Base-by-base conservation (phyloP, 306 rosid genomes). In the Quercus engelmannii region DNA sequence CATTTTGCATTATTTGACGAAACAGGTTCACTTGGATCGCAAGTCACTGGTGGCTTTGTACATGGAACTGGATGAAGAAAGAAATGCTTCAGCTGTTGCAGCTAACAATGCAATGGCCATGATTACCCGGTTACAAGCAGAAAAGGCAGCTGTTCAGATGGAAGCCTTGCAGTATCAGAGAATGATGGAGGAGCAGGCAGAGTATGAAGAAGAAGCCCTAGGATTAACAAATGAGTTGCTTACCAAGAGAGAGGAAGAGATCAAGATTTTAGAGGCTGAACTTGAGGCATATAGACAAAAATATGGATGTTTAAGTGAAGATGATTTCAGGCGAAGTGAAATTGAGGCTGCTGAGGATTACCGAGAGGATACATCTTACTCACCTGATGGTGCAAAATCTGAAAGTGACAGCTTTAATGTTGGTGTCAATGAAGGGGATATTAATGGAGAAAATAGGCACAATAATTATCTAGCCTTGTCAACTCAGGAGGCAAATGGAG, bases 71-170 rank as follows among this genome's bases (percentile, higher is more conserved):
- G 99, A 96, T 14, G 98, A 96, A 85, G 99, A 96, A 76, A 90
- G 99, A 81, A 96, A 93, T 23, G 99, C 99, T 74, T 85, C 98
- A 4, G 97, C 98, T 8, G 83, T 93, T 46, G 99, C 99, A 25
- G 99, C 98, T 0, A 91, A 93, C 87, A 91, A 96, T 15, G 99
- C 99, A n/a, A 93, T 96, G 99, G 98, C 99, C 17, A 96, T 96
- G 99, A 96, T 96, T 82, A 96, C 99, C 9, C 85, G 95, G 67
- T 75, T 96, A 54, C 99, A 96, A 73, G 98, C 92, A 0, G 97
- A 96, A 74, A 96, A 96, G 85, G 99, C 99, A 0, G 92, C 94
- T 0, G 89, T 96, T 79, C 99, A 96, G 77, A 93, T 96, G 99
- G 99, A 93, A 41, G 99, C 99, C 26, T 89, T 90, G 73, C 98